These are phyloP conservation scores for Suhomyces kilbournensis DNA, from an alignment of 805 yeast species.

Conservation along the genomic window DNA sequence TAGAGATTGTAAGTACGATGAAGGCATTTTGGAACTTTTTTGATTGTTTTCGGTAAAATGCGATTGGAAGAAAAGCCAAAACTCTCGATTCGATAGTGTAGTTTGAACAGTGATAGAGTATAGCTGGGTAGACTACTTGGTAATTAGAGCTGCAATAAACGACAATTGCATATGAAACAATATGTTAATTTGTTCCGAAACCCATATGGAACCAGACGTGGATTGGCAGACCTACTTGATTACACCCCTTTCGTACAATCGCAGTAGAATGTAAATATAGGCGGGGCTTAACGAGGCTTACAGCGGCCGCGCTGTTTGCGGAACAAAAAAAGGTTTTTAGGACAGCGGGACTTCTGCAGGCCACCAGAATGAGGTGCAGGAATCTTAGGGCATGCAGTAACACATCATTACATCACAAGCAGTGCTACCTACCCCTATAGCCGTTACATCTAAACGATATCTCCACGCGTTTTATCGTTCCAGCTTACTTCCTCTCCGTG, in stretches of 20 bases:
- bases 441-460: too few species aligned
- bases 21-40: too few species aligned
- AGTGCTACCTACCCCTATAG: neutral
- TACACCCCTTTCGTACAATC: neutral
- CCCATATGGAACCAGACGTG: neutral
- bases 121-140: neutral
- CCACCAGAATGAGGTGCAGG: neutral
- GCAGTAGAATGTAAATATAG: neutral
- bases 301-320: neutral
- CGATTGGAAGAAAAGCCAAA: too few species aligned
- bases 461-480: too few species aligned
- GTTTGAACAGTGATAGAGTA: neutral
- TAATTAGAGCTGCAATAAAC: neutral
- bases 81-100: too few species aligned
- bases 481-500: neutral
- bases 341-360: neutral
- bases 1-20: too few species aligned
- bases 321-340: neutral
- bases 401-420: neutral
- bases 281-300: neutral
- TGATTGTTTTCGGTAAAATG: too few species aligned
- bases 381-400: neutral
- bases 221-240: neutral
- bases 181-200: neutral
- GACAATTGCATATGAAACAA: neutral